A percentile compares a stretch with the other conserved stretches of the same genome.
phyloP scores from a whole-genome alignment of 2,329 filamentous ascomycete genomes.

The Emmonsia crescens region DNA sequence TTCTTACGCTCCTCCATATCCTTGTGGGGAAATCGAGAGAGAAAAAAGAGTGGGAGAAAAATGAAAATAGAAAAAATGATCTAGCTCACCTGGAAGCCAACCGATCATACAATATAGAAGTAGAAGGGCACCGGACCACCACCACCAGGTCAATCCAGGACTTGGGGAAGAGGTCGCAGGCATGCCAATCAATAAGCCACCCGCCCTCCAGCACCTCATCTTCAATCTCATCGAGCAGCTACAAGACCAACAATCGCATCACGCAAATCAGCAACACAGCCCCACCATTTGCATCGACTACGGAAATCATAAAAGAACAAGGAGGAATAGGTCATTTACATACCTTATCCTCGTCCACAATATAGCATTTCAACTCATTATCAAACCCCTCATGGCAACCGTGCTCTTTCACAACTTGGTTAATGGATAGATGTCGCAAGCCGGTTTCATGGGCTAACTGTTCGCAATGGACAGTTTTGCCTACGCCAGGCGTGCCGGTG shows the following conservation, averaged over 20 bases:
- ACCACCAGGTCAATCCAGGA: constrained; percentile 93
- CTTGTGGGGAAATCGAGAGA: not conserved
- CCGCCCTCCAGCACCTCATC: constrained; percentile 67
- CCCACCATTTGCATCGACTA: not conserved
- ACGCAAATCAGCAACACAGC: not conserved
- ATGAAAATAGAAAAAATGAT: constrained; percentile 1
- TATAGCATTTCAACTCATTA: constrained; percentile 74
- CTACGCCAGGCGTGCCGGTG: constrained; percentile 89
- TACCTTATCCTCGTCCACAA: constrained; percentile 95
- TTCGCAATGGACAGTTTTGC: constrained; percentile 89
- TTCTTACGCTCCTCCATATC: not conserved
- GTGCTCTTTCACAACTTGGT: constrained; percentile 81
- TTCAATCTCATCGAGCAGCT: constrained; percentile 80
- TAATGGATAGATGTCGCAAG: constrained; percentile 75
- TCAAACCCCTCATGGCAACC: constrained; percentile 81
- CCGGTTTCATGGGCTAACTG: constrained; percentile 64
- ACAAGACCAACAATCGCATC: constrained; percentile 3
- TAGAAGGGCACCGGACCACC: constrained; percentile 68
- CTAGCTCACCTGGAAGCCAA: constrained; percentile 54
- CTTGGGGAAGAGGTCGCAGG: constrained; percentile 86
- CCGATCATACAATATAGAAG: constrained; percentile 72
- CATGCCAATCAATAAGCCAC: constrained; percentile 94
- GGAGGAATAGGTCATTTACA: constrained; percentile 10
- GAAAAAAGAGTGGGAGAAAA: not conserved
- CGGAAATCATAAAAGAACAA: not conserved